Evolutionary conservation across 2,329 filamentous ascomycete genomes (phyloP).

Genomic region (Pyrenochaeta sp.): DNA sequence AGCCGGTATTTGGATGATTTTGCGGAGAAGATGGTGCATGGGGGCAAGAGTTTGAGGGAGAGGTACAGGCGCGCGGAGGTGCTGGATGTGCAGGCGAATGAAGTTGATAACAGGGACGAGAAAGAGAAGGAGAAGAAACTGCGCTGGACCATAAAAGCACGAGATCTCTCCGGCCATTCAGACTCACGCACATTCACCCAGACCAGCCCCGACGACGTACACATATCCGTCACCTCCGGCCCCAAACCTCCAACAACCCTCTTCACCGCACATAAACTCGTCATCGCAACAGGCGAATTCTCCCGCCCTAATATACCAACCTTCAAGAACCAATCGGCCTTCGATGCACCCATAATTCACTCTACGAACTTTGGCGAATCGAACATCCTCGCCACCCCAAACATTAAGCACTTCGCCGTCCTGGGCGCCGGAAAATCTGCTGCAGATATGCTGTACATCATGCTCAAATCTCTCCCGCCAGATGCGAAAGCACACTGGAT

Average conservation of each 20-base stretch:
- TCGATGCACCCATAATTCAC: conserved; percentile 41
- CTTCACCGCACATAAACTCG: conserved; percentile 7
- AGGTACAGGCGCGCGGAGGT: not conserved
- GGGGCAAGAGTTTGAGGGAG: not conserved
- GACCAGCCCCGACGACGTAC: not conserved
- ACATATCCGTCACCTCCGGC: too few relatives aligned
- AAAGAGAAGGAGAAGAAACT: not conserved
- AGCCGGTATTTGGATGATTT: conserved; percentile 25
- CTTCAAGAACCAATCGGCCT: conserved; percentile 9
- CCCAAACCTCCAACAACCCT: not conserved
- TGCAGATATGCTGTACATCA: conserved; percentile 49
- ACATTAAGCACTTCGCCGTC: conserved; percentile 36
- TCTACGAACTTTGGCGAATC: conserved; percentile 44
- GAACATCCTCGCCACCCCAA: conserved; percentile 20
- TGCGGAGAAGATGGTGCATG: conserved; percentile 7
- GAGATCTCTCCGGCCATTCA: not conserved
- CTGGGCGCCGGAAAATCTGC: conserved; percentile 50
- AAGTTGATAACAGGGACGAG: not conserved
- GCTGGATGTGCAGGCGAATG: not conserved
- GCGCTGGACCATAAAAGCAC: not conserved
- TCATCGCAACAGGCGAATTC: conserved; percentile 32
- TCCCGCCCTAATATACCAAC: conserved; percentile 36
- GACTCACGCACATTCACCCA: not conserved
- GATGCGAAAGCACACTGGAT: conserved; percentile 47
- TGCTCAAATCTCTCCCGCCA: conserved; percentile 29